phyloP scores from a whole-genome alignment of 192 early-diverging fungal genomes.

The Phlyctochytrium bullatum region DNA sequence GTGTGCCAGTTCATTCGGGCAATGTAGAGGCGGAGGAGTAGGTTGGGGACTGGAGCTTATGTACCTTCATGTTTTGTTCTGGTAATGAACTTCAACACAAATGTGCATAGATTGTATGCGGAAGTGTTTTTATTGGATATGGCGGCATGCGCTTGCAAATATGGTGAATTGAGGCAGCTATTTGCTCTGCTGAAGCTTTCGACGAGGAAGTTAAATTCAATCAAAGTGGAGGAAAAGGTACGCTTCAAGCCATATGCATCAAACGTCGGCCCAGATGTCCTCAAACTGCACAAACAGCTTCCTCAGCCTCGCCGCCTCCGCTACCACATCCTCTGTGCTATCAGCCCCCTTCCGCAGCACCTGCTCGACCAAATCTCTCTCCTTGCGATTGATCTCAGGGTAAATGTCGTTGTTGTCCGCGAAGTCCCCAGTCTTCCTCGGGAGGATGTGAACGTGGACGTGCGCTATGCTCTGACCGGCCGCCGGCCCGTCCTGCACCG shows the following conservation, averaged over 20 bases:
- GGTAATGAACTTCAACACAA: too few species aligned
- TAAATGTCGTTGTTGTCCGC: slow-evolving; percentile 88
- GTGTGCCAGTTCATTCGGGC: neutral
- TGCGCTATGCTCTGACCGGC: slow-evolving; percentile 86
- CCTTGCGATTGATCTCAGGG: slow-evolving; percentile 62
- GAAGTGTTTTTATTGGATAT: too few species aligned
- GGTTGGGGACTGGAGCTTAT: too few species aligned
- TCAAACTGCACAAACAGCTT: slow-evolving; percentile 37
- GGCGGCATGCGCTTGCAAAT: too few species aligned
- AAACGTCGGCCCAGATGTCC: slow-evolving; percentile 48
- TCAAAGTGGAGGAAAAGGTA: too few species aligned
- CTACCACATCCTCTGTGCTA: slow-evolving; percentile 73
- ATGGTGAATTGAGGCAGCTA: too few species aligned
- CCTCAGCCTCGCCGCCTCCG: slow-evolving; percentile 56
- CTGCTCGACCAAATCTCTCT: slow-evolving; percentile 31
- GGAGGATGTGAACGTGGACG: slow-evolving; percentile 90
- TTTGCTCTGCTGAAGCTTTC: too few species aligned
- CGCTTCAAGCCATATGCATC: too few species aligned
- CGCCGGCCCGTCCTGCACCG: slow-evolving; percentile 73
- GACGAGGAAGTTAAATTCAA: too few species aligned
- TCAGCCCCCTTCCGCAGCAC: slow-evolving; percentile 51
- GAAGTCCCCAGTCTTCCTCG: slow-evolving; percentile 75
- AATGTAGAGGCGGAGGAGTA: slow-evolving; percentile 1
- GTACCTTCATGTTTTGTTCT: too few species aligned
- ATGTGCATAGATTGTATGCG: too few species aligned